phyloP scores from a whole-genome alignment of 73 alveolate species.

The Paramecium pentaurelia region DNA sequence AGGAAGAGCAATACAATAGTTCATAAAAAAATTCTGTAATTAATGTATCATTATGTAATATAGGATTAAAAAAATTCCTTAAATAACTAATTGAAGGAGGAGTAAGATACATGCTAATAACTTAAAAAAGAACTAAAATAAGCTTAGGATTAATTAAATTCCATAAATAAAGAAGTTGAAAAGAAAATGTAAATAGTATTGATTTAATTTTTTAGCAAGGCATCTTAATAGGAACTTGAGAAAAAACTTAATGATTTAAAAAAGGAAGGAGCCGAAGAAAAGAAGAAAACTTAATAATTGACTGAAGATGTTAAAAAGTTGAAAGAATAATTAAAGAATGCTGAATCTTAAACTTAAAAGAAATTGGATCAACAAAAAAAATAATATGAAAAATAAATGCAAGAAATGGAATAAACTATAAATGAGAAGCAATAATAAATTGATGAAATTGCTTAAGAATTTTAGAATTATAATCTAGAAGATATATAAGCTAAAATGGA shows the following conservation, averaged over 20 bases:
- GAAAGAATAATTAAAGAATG: background rate
- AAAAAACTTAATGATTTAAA: background rate
- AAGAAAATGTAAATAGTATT: background rate
- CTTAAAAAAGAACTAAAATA: constrained; percentile 2
- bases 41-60: background rate
- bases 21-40: constrained; percentile 27
- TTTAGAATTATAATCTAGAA: constrained; percentile 23
- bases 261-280: constrained; percentile 29
- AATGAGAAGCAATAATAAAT: constrained; percentile 7
- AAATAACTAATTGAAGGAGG: background rate
- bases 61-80: constrained; percentile 4
- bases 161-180: background rate
- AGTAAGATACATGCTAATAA: background rate
- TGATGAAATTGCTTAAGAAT: constrained; percentile 47
- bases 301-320: constrained; percentile 13
- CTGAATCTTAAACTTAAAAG: constrained; percentile 5
- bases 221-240: background rate
- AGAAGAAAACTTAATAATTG: constrained; percentile 12
- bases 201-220: background rate
- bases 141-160: background rate
- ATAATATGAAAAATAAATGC: constrained; percentile 8
- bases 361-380: constrained; percentile 19
- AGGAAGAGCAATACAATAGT: background rate
- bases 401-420: background rate
- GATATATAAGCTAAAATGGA: constrained; percentile 44